A percentile compares a stretch with the other conserved stretches of the same genome.
phyloP scores from a whole-genome alignment of 2,329 filamentous ascomycete genomes.

The Fulvia fulva region DNA sequence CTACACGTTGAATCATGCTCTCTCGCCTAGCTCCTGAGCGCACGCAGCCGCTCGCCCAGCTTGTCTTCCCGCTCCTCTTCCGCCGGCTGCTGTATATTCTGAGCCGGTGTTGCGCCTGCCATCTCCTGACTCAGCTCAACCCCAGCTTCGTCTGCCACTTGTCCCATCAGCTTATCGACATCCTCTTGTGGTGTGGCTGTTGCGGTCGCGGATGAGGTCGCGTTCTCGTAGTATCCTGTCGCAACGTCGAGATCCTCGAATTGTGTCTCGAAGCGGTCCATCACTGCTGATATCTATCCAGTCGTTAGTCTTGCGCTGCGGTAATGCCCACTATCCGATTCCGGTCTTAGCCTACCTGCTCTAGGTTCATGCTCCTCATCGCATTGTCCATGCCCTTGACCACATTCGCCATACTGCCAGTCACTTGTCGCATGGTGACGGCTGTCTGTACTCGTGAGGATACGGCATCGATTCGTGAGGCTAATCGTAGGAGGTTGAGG shows the following conservation, averaged over 20 bases:
- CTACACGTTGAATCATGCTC: neutral
- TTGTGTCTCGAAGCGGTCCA: constrained; percentile 62
- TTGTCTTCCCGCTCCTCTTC: constrained; percentile 77
- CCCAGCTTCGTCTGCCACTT: constrained; percentile 83
- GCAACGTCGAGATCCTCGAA: constrained; percentile 51
- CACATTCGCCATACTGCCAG: constrained; percentile 59
- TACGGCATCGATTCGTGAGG: constrained; percentile 57
- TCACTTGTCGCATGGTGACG: constrained; percentile 59
- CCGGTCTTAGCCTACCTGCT: constrained; percentile 46
- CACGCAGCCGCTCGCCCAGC: constrained; percentile 56
- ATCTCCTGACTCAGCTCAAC: constrained; percentile 78
- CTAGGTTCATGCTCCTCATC: constrained; percentile 61
- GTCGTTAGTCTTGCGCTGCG: neutral
- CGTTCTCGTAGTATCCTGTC: constrained; percentile 75
- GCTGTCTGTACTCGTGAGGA: constrained; percentile 59
- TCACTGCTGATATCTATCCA: constrained; percentile 57
- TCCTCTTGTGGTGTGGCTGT: constrained; percentile 75
- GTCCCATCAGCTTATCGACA: constrained; percentile 77
- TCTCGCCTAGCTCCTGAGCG: constrained; percentile 44
- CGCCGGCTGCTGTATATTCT: constrained; percentile 51
- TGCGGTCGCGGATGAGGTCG: constrained; percentile 73
- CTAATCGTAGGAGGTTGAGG: constrained; percentile 55
- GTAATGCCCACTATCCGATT: neutral
- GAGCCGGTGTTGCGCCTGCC: constrained; percentile 53
- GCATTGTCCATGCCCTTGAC: constrained; percentile 59